A percentile compares a stretch with the other conserved stretches of the same genome.
These are phyloP conservation scores for Phytophthora nicotianae DNA, from an alignment of 352 stramenopile genomes.

Conservation along the genomic window DNA sequence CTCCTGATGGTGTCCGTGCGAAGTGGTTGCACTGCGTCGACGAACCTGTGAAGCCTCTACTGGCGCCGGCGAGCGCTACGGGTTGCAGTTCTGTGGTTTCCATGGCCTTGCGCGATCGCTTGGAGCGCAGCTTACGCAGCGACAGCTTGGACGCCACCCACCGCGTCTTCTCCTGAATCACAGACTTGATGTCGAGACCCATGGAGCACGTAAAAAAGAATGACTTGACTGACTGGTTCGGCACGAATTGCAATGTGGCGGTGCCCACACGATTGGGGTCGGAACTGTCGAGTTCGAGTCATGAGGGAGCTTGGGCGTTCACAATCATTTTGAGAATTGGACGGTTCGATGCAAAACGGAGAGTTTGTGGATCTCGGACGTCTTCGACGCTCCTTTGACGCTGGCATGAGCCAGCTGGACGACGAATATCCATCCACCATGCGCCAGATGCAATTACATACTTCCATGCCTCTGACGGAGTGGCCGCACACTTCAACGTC, in stretches of 20 bases:
- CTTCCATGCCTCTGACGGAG: slow-evolving; percentile 12
- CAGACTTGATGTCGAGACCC: slow-evolving; percentile 28
- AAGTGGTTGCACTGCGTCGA: slow-evolving; percentile 48
- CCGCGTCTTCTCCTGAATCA: slow-evolving; percentile 34
- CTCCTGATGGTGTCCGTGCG: slow-evolving; percentile 26
- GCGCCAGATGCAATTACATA: slow-evolving; percentile 30
- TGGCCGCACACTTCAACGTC: slow-evolving; percentile 10
- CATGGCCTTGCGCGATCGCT: slow-evolving; percentile 26
- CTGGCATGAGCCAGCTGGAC: slow-evolving; percentile 13
- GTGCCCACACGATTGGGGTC: slow-evolving; percentile 16
- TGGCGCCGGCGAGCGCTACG: slow-evolving; percentile 42
- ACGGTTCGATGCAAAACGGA: slow-evolving; percentile 14
- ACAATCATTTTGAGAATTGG: slow-evolving; percentile 16
- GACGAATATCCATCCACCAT: slow-evolving; percentile 22
- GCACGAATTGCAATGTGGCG: slow-evolving; percentile 27
- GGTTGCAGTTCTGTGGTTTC: slow-evolving; percentile 36
- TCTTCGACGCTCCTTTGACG: slow-evolving; percentile 16
- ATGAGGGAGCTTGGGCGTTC: neutral
- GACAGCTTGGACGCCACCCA: slow-evolving; percentile 38
- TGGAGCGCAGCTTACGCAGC: slow-evolving; percentile 27
- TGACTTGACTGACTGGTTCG: slow-evolving; percentile 7
- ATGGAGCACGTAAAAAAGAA: slow-evolving; percentile 8
- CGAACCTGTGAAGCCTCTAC: slow-evolving; percentile 38
- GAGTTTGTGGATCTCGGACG: slow-evolving; percentile 16
- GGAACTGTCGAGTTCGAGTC: neutral